Evolutionary conservation across 768 basidiomycete species (phyloP).

Genomic region (Psilocybe sp.): DNA sequence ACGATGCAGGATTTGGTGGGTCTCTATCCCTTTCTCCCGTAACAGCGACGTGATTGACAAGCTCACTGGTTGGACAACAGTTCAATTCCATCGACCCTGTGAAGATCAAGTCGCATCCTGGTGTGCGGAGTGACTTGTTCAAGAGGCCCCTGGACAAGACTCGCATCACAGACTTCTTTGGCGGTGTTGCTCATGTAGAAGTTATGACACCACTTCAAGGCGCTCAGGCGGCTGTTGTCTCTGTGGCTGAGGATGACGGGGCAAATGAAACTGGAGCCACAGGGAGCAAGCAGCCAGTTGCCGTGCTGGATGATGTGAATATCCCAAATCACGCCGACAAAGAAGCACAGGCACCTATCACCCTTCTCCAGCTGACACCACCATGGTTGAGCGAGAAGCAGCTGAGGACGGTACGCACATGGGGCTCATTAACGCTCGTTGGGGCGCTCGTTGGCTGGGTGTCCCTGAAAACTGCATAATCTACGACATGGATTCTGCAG

Average conservation of each 20-base stretch:
- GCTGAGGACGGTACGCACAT: constrained; percentile 22
- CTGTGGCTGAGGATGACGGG: not conserved
- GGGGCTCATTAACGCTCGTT: constrained; percentile 26
- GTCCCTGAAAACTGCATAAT: constrained; percentile 2
- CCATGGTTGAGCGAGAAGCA: not conserved
- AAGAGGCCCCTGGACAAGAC: constrained; percentile 56
- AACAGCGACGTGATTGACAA: not conserved
- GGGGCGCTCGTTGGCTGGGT: constrained; percentile 30
- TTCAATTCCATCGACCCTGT: constrained; percentile 76
- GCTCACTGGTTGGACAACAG: constrained; percentile 34
- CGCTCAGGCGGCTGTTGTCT: not conserved
- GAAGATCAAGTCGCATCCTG: constrained; percentile 80
- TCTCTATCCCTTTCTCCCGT: constrained; percentile 9
- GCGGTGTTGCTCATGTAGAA: constrained; percentile 85
- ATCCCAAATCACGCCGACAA: too few relatives aligned
- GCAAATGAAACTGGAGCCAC: not conserved
- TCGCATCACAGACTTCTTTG: constrained; percentile 82
- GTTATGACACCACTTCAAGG: constrained; percentile 29
- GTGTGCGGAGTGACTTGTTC: constrained; percentile 87
- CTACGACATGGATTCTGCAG: not conserved
- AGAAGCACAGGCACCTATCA: too few relatives aligned
- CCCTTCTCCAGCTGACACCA: not conserved
- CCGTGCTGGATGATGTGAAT: too few relatives aligned
- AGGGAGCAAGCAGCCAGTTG: too few relatives aligned
- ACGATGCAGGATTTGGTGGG: constrained; percentile 82